phyloP scores from a whole-genome alignment of 1,284 basidiomycete genomes.

The Singerocomus inundabilis region DNA sequence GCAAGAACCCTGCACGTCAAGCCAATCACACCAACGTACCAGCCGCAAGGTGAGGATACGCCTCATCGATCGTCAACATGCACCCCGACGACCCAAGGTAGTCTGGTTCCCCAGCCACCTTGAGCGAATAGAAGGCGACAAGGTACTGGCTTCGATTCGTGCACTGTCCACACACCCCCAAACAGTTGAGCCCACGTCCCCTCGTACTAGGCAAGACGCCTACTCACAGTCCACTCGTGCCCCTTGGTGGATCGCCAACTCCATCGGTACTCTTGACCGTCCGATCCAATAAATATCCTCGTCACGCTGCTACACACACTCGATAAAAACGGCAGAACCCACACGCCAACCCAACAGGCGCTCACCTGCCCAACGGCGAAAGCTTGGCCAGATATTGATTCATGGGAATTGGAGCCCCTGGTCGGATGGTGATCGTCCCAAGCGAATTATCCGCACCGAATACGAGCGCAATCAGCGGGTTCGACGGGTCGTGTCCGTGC shows the following conservation, averaged over 20 bases:
- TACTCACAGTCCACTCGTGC: slow-evolving; percentile 61
- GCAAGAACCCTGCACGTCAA: slow-evolving; percentile 3
- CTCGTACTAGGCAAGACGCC: not conserved
- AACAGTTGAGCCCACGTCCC: slow-evolving; percentile 1
- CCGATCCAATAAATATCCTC: slow-evolving; percentile 55
- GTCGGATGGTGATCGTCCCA: slow-evolving; percentile 48
- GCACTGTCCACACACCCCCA: slow-evolving; percentile 42
- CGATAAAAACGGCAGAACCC: slow-evolving; percentile 2
- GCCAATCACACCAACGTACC: slow-evolving; percentile 36
- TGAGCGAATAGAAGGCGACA: slow-evolving; percentile 59
- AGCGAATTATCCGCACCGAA: slow-evolving; percentile 50
- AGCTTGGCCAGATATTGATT: slow-evolving; percentile 47
- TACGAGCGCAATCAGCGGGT: slow-evolving; percentile 47
- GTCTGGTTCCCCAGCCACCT: slow-evolving; percentile 51
- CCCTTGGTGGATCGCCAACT: slow-evolving; percentile 43
- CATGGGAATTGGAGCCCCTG: slow-evolving; percentile 45
- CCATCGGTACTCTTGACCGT: slow-evolving; percentile 61
- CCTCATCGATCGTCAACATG: slow-evolving; percentile 61
- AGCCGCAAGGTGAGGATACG: slow-evolving; percentile 50
- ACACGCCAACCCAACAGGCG: slow-evolving; percentile 5
- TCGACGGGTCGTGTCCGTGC: slow-evolving; percentile 24
- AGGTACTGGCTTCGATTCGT: slow-evolving; percentile 48
- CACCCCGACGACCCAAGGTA: slow-evolving; percentile 56
- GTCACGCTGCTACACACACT: slow-evolving; percentile 37
- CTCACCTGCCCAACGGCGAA: slow-evolving; percentile 42